A percentile compares a stretch with the other conserved stretches of the same genome.
Evolutionary conservation across 257 asterid species (phyloP).

Genomic region (Jacaranda mimosifolia): DNA sequence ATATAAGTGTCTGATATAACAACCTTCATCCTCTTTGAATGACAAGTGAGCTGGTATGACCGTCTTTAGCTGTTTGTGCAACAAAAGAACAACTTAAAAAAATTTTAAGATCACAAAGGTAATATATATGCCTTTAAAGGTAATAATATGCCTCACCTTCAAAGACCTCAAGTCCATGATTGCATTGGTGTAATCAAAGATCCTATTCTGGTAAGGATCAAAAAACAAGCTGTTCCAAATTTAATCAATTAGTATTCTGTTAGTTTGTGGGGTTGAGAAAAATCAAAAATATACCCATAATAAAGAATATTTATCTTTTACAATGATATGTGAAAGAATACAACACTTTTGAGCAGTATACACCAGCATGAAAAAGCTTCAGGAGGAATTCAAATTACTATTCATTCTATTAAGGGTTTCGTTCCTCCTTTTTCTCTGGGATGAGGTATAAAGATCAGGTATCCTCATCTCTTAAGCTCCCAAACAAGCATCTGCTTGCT

Average conservation of each 20-base stretch:
- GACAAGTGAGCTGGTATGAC: conserved; percentile 77
- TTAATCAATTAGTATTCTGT: conserved; percentile 38
- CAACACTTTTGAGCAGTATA: conserved; percentile 25
- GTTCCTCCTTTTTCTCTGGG: conserved; percentile 14
- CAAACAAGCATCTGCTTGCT: conserved; percentile 28
- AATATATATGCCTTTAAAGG: conserved; percentile 18
- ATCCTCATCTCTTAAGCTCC: conserved; percentile 14
- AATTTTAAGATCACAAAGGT: conserved; percentile 15
- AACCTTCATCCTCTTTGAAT: conserved; percentile 88
- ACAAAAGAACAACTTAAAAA: conserved; percentile 37
- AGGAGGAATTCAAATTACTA: conserved; percentile 3
- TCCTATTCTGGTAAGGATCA: conserved; percentile 70
- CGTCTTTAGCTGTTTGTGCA: conserved; percentile 74
- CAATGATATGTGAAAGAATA: conserved; percentile 8
- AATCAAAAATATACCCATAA: conserved; percentile 3
- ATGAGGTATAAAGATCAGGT: conserved; percentile 9
- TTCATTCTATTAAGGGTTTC: conserved; percentile 15
- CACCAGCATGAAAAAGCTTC: conserved; percentile 29
- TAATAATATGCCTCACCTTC: conserved; percentile 61
- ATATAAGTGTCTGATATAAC: conserved; percentile 38
- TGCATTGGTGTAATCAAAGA: conserved; percentile 81
- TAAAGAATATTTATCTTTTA: not conserved
- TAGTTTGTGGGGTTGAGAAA: conserved; percentile 32
- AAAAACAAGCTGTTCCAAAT: conserved; percentile 76
- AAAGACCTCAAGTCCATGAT: conserved; percentile 70